A percentile compares a stretch with the other conserved stretches of the same genome.
Evolutionary conservation across 306 rosid species (phyloP).

Genomic region (Arachis stenosperma): DNA sequence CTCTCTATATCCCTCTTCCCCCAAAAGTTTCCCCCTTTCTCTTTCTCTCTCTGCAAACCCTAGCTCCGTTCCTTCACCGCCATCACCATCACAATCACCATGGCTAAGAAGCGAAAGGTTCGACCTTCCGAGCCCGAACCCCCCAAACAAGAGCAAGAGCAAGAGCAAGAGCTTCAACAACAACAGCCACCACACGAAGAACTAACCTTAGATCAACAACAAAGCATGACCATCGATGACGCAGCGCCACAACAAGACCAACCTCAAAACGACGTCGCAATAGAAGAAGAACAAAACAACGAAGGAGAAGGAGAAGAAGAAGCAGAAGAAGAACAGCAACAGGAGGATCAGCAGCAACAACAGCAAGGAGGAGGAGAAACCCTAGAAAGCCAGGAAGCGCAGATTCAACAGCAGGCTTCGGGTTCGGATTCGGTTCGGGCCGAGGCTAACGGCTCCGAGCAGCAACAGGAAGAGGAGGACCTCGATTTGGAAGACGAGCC

Average conservation of each 20-base stretch:
- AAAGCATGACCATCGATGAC: conserved; percentile 49
- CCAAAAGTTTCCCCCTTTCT: background rate
- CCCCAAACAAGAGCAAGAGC: conserved; percentile 44
- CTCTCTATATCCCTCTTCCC: background rate
- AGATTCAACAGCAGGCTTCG: conserved; percentile 14
- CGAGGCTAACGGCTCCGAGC: conserved; percentile 42
- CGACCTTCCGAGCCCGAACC: conserved; percentile 55
- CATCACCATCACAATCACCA: conserved; percentile 43
- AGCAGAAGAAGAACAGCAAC: background rate
- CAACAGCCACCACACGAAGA: conserved; percentile 32
- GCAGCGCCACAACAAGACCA: conserved; percentile 8
- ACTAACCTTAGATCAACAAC: conserved; percentile 30
- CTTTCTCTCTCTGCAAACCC: conserved; percentile 43
- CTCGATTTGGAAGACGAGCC: conserved; percentile 58
- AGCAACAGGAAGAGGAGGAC: conserved; percentile 43
- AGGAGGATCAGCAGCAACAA: background rate
- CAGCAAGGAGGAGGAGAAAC: conserved; percentile 23
- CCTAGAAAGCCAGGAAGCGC: conserved; percentile 31
- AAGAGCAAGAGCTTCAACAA: background rate
- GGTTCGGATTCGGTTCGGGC: conserved; percentile 12
- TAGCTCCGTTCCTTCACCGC: conserved; percentile 39
- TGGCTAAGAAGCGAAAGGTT: conserved; percentile 80
- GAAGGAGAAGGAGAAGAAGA: conserved; percentile 9
- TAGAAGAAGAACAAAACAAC: background rate
- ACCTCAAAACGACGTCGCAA: background rate